Percentiles rank a stretch among this genome's conserved stretches.
These are phyloP conservation scores for Trapa incisa DNA, from an alignment of 345 rosid species.

Conservation along the genomic window DNA sequence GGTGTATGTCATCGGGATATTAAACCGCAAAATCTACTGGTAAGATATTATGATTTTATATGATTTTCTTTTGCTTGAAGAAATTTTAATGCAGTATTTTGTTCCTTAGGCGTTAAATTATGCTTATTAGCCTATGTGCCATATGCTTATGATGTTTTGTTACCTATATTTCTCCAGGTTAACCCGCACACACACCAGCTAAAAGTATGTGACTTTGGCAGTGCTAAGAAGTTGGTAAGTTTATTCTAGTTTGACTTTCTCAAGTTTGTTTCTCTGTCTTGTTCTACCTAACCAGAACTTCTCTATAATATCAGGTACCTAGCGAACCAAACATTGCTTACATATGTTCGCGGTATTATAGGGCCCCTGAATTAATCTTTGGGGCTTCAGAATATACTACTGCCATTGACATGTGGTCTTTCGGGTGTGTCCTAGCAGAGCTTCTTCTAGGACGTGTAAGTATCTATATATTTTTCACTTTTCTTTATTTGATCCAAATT, in stretches of 20 bases:
- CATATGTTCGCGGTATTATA: constrained; percentile 92
- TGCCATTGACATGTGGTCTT: constrained; percentile 98
- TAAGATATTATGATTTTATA: constrained; percentile 19
- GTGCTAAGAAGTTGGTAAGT: constrained; percentile 97
- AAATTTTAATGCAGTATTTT: not conserved
- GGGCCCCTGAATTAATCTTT: constrained; percentile 98
- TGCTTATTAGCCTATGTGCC: not conserved
- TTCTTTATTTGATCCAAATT: not conserved
- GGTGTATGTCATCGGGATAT: constrained; percentile 98
- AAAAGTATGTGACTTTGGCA: constrained; percentile 95
- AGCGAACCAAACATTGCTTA: constrained; percentile 97
- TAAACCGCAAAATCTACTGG: constrained; percentile 95
- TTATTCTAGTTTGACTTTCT: constrained; percentile 1
- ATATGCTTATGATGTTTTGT: not conserved
- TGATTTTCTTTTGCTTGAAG: not conserved
- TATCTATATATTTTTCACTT: not conserved
- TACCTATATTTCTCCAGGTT: constrained; percentile 41
- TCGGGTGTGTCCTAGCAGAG: constrained; percentile 92
- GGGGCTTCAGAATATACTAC: constrained; percentile 92
- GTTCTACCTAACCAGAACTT: constrained; percentile 5
- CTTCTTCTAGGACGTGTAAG: constrained; percentile 85
- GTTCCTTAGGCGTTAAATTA: not conserved
- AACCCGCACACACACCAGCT: constrained; percentile 79
- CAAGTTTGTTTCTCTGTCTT: not conserved
- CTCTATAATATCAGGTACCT: constrained; percentile 48